Conservation (phyloP, 2,329 filamentous ascomycete species). For the Paecilomyces fulvus region DNA sequence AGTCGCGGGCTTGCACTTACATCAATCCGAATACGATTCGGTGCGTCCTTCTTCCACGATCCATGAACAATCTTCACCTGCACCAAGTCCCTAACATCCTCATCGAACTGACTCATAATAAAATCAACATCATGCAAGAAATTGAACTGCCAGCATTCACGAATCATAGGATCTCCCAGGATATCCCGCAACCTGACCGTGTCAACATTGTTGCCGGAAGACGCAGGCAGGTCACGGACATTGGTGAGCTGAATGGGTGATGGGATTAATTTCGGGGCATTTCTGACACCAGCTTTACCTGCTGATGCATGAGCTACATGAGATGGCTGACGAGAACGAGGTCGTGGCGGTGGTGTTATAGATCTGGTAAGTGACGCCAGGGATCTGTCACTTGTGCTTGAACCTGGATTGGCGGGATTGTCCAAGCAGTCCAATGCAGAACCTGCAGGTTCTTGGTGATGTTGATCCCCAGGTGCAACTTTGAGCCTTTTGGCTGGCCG, state of each 20-base stretch:
- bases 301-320: neutral
- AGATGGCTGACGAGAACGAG: conserved; percentile 1
- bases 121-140: conserved; percentile 51
- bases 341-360: conserved; percentile 18
- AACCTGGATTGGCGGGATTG: neutral
- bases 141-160: conserved; percentile 52
- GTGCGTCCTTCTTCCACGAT: conserved; percentile 60
- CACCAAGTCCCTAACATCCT: conserved; percentile 45
- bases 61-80: conserved; percentile 55
- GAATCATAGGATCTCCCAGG: conserved; percentile 65
- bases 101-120: conserved; percentile 51
- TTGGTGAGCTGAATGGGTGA: conserved; percentile 67
- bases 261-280: conserved; percentile 21
- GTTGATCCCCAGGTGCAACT: neutral
- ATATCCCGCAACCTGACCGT: conserved; percentile 59
- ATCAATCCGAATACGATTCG: conserved; percentile 48
- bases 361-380: conserved; percentile 22
- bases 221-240: conserved; percentile 54
- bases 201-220: conserved; percentile 52
- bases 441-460: neutral
- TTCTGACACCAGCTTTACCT: neutral
- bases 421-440: neutral
- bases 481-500: neutral
- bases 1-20: conserved; percentile 31
- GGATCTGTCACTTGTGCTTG: neutral